Evolutionary conservation across 805 yeast species (phyloP), one percentile per base, ranked within the genome.

Genomic region (Candida silvatica): DNA sequence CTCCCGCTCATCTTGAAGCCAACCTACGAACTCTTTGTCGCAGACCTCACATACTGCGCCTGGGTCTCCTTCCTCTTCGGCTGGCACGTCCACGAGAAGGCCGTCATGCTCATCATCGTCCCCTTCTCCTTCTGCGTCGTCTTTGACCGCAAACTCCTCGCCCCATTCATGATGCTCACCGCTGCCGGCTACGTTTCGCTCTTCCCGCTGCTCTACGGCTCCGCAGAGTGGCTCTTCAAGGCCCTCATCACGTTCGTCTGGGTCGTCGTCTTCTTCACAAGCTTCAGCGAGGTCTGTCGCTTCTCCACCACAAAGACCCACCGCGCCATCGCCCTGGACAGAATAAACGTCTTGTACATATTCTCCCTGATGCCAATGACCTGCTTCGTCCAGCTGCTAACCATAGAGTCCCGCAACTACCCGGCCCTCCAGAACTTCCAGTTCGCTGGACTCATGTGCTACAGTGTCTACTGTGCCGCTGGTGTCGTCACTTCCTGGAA

Each of bases 41-140:
- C 94, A 0, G 74, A 88, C 1, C 59, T 92, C 47, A 80, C 96
- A 0, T 66, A 90, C 32, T 90, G 97, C 59, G 97, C 94, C 4
- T 85, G 75, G 59, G 78, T 95, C 0, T 82, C 95, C 2, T 92
- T 84, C 51, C 60, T 92, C 32, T 92, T 92, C 59, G 98, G 99
- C 4, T 92, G 97, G 97, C 97, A 92, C 52, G 98, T 92, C 17
- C 98, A 92, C 61, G 98, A 92, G 58, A 92, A 92, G 67, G 97
- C 97, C 0, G 75, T 92, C n/a, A 69, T 92, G 67, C 56, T 88
- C 16, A 80, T 90, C 3, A 81, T 92, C 6, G 72, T 92, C 45
- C 99, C 99, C 1, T 77, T 85, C 55, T 70, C 92, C 5, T 79
- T 92, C 52, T 58, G 88, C 19, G 81, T 79, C 3, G 66, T 77